Evolutionary conservation across 495 filamentous ascomycete genomes (phyloP), one percentile per base, ranked within the genome.

Genomic region (Daldinia vernicosa): DNA sequence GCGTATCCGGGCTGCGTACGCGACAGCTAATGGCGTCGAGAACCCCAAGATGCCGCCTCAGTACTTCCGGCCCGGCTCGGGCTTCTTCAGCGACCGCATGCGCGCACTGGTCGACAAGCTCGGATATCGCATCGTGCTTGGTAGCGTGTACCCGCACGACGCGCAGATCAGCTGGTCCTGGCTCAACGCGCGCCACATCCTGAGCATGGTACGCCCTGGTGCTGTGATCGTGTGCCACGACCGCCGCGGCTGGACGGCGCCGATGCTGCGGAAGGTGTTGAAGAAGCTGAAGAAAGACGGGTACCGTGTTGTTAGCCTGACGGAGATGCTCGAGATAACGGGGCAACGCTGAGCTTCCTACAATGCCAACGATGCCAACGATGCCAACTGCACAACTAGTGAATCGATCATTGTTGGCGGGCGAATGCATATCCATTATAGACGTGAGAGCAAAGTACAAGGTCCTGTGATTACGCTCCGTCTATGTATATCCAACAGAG

Each of bases 101-200:
- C 80, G 89, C 9, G 78, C 77, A 19, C 73, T 89, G 8, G 77
- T 92, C 12, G 67, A 74, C 19, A 76, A 70, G 52, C 59, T 93
- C 50, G 89, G 88, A 0, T 93, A 91, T 75, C 74, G 83, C 45
- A 72, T 94, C 3, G 90, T 94, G 15, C 80, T 97, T 33, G 93
- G 93, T 14, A 90, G 88, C 76, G 90, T 95, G 32, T 96, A 94
- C 77, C 93, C 93, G 14, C 92, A 96, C 79, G 93, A 97, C 79
- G 86, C 93, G 52, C 92, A 94, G 81, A 87, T 97, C 35, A 78
- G 79, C 22, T 89, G 83, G 72, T 80, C 84, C 75, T 83, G 83
- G 69, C 59, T 94, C 60, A 97, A 97, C 82, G 89, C 91, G n/a
- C 82, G 81, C 58, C 92, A 95, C 83, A 84, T 97, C 3, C 74